Base-by-base conservation (phyloP, 441 rosid genomes). In the Sinapis alba region DNA sequence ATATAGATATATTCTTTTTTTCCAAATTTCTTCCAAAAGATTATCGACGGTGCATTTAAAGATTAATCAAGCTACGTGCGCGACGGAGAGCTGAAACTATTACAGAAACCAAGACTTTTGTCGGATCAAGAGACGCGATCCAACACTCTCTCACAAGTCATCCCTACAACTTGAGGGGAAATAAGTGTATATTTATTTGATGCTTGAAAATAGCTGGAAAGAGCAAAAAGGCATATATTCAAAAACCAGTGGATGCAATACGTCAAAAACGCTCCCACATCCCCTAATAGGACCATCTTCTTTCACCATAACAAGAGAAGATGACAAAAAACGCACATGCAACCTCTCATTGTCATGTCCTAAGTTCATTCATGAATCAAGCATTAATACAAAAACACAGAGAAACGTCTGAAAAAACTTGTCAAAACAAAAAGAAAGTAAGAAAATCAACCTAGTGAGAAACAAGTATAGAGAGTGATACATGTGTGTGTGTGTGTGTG, bases 271-370 rank as follows among this genome's bases (percentile, higher is more conserved):
- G 78, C 54, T 30, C 51, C 13, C 12, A 2, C 59, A 12, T 61
- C 28, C 11, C 59, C 57, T 9, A 27, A 20, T 36, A 50, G 68
- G 68, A 10, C 79, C 56, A 61, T 60, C 8, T 62, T 58, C 41
- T 18, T 54, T 50, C 24, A 65, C 60, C 53, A 23, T 58, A 13
- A 66, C 62, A 59, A 18, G 21, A 30, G 66, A 76, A 41, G 51
- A 41, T 58, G 72, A 58, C 72, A 26, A 77, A 77, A 56, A 64
- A 5, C n/a, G 41, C 80, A 77, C 80, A 65, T 71, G 72, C 67
- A 30, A 18, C 41, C 57, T 70, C 21, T 70, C 21, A 43, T 70
- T 43, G 58, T 76, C 19, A 30, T 62, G 75, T 70, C 79, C 12
- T 50, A 54, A 63, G 27, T 54, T 69, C 6, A 69, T 62, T 57